A percentile compares a stretch with the other conserved stretches of the same genome.
Evolutionary conservation across 139 green algal species (phyloP).

Genomic region (Auxenochlorella pyrenoidosa): DNA sequence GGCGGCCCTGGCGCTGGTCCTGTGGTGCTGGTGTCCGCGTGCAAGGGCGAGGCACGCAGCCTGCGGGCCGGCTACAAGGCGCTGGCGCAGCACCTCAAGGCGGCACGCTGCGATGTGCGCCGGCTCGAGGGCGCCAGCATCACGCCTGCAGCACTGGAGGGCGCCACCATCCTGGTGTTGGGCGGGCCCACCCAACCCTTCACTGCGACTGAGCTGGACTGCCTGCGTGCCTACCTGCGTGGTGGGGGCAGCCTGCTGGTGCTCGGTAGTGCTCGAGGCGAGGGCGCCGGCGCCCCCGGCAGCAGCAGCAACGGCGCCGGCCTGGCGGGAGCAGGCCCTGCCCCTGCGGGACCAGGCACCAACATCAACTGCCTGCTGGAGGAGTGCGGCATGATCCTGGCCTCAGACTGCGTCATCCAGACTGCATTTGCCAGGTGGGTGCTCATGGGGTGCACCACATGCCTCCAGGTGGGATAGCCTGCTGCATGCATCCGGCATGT

Average conservation of each 20-base stretch:
- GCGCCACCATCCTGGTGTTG: constrained; percentile 73
- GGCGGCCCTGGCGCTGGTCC: background rate
- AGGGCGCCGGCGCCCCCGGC: constrained; percentile 40
- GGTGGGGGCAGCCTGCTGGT: constrained; percentile 75
- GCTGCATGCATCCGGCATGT: background rate
- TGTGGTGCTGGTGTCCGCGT: constrained; percentile 55
- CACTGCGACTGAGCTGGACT: constrained; percentile 66
- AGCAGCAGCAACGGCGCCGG: background rate
- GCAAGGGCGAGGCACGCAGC: constrained; percentile 74
- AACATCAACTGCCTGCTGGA: constrained; percentile 90
- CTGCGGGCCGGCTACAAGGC: constrained; percentile 75
- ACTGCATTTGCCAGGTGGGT: constrained; percentile 16
- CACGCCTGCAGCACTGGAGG: constrained; percentile 28
- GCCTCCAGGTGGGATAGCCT: constrained; percentile 62
- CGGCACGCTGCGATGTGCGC: constrained; percentile 48
- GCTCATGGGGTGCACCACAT: background rate
- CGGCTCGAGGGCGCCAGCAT: constrained; percentile 33
- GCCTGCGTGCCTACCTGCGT: constrained; percentile 68
- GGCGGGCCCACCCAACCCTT: constrained; percentile 78
- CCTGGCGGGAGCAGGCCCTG: background rate
- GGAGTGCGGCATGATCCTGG: constrained; percentile 80
- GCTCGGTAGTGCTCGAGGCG: constrained; percentile 67
- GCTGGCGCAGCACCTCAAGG: constrained; percentile 70
- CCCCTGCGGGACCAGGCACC: constrained; percentile 45
- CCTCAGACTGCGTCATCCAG: constrained; percentile 76